Percentiles rank a stretch among this genome's conserved stretches.
Evolutionary conservation across 371 early-diverging fungal genomes (phyloP).

Genomic region (Apophysomyces trapeziformis): DNA sequence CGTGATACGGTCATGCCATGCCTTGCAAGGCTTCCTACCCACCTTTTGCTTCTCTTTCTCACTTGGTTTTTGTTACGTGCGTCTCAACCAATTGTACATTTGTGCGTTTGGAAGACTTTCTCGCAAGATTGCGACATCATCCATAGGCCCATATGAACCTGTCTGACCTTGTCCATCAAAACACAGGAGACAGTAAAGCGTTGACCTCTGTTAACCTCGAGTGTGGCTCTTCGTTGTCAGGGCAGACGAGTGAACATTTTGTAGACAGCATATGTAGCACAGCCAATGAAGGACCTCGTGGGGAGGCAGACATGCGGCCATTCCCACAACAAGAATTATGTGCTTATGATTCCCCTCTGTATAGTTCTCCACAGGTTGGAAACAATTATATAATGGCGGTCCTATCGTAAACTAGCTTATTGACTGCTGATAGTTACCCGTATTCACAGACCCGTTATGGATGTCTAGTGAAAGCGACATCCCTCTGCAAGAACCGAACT

Average conservation of each 20-base stretch:
- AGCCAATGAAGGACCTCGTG: background rate
- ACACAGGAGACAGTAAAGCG: slow-evolving; percentile 30
- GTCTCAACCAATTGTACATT: slow-evolving; percentile 1
- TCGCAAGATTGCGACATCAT: slow-evolving; percentile 10
- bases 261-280: background rate
- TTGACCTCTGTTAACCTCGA: slow-evolving; percentile 10
- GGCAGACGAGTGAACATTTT: slow-evolving; percentile 9
- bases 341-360: background rate
- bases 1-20: background rate
- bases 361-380: slow-evolving; percentile 6
- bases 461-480: background rate
- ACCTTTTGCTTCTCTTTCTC: slow-evolving; percentile 1
- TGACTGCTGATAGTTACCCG: slow-evolving; percentile 3
- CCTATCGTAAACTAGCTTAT: background rate
- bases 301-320: slow-evolving; percentile 4
- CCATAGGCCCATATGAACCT: slow-evolving; percentile 31
- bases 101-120: slow-evolving; percentile 11
- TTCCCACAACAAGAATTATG: slow-evolving; percentile 4
- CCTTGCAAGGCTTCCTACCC: background rate
- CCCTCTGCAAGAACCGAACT: background rate
- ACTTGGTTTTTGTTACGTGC: background rate
- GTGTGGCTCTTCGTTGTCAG: slow-evolving; percentile 11
- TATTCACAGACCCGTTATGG: slow-evolving; percentile 4
- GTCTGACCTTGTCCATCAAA: slow-evolving; percentile 43
- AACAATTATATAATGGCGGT: background rate